Conservation (phyloP, 495 filamentous ascomycete species). For the Parachaetomium inaequale region DNA sequence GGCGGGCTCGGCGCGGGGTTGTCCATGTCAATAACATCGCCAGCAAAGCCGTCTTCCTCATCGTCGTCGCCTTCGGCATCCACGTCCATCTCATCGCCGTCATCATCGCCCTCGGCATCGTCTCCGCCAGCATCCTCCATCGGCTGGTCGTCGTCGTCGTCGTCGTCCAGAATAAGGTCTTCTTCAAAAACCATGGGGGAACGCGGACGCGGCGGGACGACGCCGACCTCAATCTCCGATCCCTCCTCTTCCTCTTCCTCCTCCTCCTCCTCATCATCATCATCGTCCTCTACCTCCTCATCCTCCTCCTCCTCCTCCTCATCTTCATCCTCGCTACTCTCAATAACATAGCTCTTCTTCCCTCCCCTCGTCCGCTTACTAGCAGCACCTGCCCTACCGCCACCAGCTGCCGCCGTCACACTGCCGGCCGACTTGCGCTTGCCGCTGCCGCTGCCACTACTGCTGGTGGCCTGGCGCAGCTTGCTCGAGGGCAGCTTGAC, state of each 20-base stretch:
- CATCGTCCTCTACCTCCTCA: constrained; percentile 47
- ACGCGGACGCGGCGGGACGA: too few relatives aligned
- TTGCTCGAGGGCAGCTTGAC: constrained; percentile 82
- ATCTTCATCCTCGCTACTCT: constrained; percentile 52
- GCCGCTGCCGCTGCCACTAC: constrained; percentile 44
- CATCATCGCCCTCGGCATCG: constrained; percentile 43
- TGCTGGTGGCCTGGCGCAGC: constrained; percentile 69
- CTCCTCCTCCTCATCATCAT: constrained; percentile 41
- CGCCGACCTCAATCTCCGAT: constrained; percentile 37
- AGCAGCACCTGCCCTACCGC: constrained; percentile 49
- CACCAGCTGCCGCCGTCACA: background rate
- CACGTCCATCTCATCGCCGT: constrained; percentile 49
- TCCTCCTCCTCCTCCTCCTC: constrained; percentile 44
- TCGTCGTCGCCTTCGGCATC: constrained; percentile 48
- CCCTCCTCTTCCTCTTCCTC: constrained; percentile 46
- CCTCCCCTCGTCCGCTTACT: constrained; percentile 57
- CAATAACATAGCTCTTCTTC: constrained; percentile 66
- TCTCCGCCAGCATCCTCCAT: constrained; percentile 33
- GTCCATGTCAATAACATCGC: constrained; percentile 48
- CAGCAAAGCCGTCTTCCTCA: constrained; percentile 45
- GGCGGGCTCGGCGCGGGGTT: constrained; percentile 36
- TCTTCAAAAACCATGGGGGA: constrained; percentile 36
- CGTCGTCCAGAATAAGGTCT: constrained; percentile 29
- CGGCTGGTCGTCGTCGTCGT: constrained; percentile 33
- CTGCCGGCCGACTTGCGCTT: constrained; percentile 24